A percentile compares a stretch with the other conserved stretches of the same genome.
These are phyloP conservation scores for Ceratobasidium papillatum DNA, from an alignment of 1,284 basidiomycete species.

Conservation along the genomic window DNA sequence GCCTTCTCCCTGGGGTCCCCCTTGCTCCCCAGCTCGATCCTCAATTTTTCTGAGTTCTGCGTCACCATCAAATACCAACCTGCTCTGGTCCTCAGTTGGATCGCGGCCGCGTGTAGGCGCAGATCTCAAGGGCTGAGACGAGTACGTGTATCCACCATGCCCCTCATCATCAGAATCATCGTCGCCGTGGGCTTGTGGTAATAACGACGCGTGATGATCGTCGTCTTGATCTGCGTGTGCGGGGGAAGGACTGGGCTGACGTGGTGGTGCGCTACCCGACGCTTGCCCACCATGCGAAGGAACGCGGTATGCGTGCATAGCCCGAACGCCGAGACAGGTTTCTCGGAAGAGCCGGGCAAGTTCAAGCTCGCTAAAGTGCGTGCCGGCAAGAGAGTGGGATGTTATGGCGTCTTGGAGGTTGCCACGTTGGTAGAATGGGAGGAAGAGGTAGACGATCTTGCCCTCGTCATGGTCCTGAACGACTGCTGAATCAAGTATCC, in stretches of 20 bases:
- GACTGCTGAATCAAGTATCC: constrained; percentile 91
- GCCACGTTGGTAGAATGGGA: constrained; percentile 88
- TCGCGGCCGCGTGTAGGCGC: constrained; percentile 36
- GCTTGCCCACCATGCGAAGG: constrained; percentile 49
- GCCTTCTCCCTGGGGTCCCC: constrained; percentile 54
- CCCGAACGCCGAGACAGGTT: constrained; percentile 90
- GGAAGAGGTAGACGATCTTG: constrained; percentile 92
- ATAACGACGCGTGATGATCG: constrained; percentile 41
- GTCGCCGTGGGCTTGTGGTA: constrained; percentile 37
- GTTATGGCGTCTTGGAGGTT: constrained; percentile 97
- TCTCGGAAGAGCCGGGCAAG: constrained; percentile 92
- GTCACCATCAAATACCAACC: constrained; percentile 80
- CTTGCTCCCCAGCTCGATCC: constrained; percentile 48
- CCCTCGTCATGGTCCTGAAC: constrained; percentile 93
- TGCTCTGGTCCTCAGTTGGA: constrained; percentile 31
- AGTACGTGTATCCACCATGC: constrained; percentile 60
- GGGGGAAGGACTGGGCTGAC: constrained; percentile 41
- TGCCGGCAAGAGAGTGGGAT: constrained; percentile 82
- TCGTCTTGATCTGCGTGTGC: constrained; percentile 40
- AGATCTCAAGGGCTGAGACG: constrained; percentile 60
- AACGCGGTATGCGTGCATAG: constrained; percentile 88
- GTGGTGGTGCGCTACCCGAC: constrained; percentile 48
- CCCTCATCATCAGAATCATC: constrained; percentile 44
- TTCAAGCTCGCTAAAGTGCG: constrained; percentile 85
- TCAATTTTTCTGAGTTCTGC: constrained; percentile 49